Evolutionary conservation across 352 stramenopile species (phyloP).

Genomic region (Plasmopara halstedii): DNA sequence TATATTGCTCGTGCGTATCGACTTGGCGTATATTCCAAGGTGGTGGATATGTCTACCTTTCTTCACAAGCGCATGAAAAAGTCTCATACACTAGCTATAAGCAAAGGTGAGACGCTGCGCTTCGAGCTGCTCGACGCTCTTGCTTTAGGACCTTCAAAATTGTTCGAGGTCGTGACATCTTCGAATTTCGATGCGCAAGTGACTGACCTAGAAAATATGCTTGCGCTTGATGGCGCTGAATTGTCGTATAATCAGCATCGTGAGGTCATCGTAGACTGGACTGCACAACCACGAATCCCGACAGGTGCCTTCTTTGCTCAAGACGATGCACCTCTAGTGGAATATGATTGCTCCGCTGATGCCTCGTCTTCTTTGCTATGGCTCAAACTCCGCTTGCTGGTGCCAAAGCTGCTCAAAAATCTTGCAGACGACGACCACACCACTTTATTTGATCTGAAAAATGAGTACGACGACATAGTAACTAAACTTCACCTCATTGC

Average conservation of each 20-base stretch:
- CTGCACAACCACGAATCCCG: slow-evolving; percentile 23
- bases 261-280: slow-evolving; percentile 72
- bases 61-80: slow-evolving; percentile 64
- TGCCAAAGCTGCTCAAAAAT: slow-evolving; percentile 41
- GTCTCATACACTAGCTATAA: slow-evolving; percentile 68
- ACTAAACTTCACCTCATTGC: slow-evolving; percentile 16
- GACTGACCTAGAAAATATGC: slow-evolving; percentile 32
- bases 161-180: slow-evolving; percentile 47
- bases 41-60: slow-evolving; percentile 77
- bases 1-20: slow-evolving; percentile 74
- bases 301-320: slow-evolving; percentile 33
- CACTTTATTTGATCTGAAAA: slow-evolving; percentile 15
- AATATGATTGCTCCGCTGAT: slow-evolving; percentile 64
- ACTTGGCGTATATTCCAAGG: slow-evolving; percentile 79
- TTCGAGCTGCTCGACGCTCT: slow-evolving; percentile 53
- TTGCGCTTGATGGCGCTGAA: slow-evolving; percentile 20
- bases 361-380: slow-evolving; percentile 38
- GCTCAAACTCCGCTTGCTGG: slow-evolving; percentile 51
- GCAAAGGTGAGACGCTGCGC: slow-evolving; percentile 43
- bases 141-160: slow-evolving; percentile 25
- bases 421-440: slow-evolving; percentile 23
- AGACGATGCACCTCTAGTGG: slow-evolving; percentile 32
- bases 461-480: slow-evolving; percentile 31
- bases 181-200: slow-evolving; percentile 32
- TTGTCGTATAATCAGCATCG: slow-evolving; percentile 78